Conservation (phyloP, 108 stramenopile genomes). For the Pseudonitzschia delicatissima region DNA sequence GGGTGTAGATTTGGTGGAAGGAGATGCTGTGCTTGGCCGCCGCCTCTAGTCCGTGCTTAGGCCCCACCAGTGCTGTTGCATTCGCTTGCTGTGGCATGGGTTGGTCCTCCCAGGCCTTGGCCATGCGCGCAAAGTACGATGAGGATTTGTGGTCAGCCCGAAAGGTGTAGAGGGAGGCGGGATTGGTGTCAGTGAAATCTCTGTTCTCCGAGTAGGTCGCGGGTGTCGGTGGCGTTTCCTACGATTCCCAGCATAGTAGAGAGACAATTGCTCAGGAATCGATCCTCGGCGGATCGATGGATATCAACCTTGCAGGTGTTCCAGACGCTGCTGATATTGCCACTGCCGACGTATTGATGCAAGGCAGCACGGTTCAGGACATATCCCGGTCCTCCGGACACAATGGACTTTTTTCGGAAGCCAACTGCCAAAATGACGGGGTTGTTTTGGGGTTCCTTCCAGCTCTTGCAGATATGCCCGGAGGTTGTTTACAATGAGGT, state of each 20-base stretch:
- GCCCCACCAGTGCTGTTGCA: slow-evolving; percentile 11
- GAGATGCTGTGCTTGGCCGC: slow-evolving; percentile 31
- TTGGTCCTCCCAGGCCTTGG: slow-evolving; percentile 14
- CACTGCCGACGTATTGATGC: neutral
- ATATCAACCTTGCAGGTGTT: neutral
- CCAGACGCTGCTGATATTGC: neutral
- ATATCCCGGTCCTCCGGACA: slow-evolving; percentile 44
- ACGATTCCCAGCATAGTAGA: neutral
- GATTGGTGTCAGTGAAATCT: slow-evolving; percentile 27
- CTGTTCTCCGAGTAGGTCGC: slow-evolving; percentile 30
- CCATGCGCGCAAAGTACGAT: slow-evolving; percentile 18
- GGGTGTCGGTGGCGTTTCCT: slow-evolving; percentile 25
- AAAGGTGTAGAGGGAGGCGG: slow-evolving; percentile 28
- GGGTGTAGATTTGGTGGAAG: slow-evolving; percentile 31
- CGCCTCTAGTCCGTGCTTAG: slow-evolving; percentile 28
- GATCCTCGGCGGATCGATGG: neutral
- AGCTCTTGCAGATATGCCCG: slow-evolving; percentile 17
- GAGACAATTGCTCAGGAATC: slow-evolving; percentile 11
- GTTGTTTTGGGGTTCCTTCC: neutral
- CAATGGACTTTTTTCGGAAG: neutral
- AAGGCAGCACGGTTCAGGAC: slow-evolving; percentile 42
- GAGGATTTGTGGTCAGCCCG: neutral
- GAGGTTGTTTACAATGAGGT: slow-evolving; percentile 36
- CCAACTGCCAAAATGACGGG: slow-evolving; percentile 11
- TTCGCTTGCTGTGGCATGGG: slow-evolving; percentile 3